Percentiles rank a stretch among this genome's conserved stretches.
These are phyloP conservation scores for Wickerhamomyces silvicola DNA, from an alignment of 805 yeast genomes.

Conservation along the genomic window DNA sequence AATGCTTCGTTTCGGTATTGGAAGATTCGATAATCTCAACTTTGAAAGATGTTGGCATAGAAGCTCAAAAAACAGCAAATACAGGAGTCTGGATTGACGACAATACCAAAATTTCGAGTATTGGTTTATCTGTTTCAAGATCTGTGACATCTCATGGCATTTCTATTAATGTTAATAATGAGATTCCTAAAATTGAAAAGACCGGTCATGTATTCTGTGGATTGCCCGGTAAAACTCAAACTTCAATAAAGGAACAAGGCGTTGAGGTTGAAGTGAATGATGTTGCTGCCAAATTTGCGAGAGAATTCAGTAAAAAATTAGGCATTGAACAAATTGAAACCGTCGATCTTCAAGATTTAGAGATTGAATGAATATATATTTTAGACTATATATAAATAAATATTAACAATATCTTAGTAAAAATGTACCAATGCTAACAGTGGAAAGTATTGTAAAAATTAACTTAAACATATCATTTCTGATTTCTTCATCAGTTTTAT, in stretches of 20 bases:
- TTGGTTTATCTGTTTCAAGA: conserved; percentile 83
- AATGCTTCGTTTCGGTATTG: conserved; percentile 60
- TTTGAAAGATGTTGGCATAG: conserved; percentile 34
- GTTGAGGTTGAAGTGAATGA: conserved; percentile 20
- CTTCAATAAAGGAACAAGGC: conserved; percentile 37
- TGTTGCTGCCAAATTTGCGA: conserved; percentile 38
- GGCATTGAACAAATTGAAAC: conserved; percentile 33
- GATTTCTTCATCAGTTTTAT: too few relatives aligned
- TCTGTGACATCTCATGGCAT: conserved; percentile 87
- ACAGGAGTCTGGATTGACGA: conserved; percentile 84
- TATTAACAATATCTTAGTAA: too few relatives aligned
- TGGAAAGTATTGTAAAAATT: too few relatives aligned
- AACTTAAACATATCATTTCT: too few relatives aligned
- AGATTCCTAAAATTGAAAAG: conserved; percentile 60
- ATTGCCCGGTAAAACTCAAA: conserved; percentile 52
- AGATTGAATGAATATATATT: conserved; percentile 10
- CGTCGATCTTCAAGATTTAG: conserved; percentile 28
- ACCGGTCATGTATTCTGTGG: conserved; percentile 78
- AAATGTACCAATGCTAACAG: too few relatives aligned
- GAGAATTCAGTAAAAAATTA: conserved; percentile 35
- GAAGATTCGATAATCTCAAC: conserved; percentile 50
- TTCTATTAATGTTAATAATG: conserved; percentile 72
- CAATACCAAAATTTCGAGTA: conserved; percentile 67
- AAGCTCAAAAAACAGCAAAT: conserved; percentile 46
- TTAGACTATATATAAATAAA: background rate